phyloP scores from a whole-genome alignment of 1,139 yeast species.

The Pneumocystis murina region DNA sequence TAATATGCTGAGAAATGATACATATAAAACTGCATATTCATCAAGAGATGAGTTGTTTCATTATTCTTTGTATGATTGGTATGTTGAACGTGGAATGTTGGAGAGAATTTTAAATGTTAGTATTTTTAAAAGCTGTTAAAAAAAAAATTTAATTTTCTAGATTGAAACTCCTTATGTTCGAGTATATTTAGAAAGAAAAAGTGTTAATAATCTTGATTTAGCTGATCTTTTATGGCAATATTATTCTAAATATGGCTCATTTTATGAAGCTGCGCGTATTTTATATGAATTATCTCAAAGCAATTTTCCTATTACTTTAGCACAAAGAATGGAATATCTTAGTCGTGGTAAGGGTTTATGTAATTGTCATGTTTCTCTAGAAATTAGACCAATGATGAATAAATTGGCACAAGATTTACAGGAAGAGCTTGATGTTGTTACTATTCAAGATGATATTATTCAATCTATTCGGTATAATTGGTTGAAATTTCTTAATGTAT shows the following conservation, averaged over 20 bases:
- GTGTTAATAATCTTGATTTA: constrained; percentile 50
- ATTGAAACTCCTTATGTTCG: constrained; percentile 57
- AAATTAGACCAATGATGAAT: constrained; percentile 53
- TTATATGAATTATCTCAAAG: constrained; percentile 61
- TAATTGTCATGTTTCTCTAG: constrained; percentile 69
- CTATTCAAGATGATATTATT: constrained; percentile 71
- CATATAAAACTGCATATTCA: constrained; percentile 60
- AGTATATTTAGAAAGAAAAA: constrained; percentile 60
- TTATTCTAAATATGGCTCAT: constrained; percentile 68
- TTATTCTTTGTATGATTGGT: constrained; percentile 86
- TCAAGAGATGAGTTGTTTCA: constrained; percentile 75
- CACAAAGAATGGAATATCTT: constrained; percentile 69
- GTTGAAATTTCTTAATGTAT: neutral
- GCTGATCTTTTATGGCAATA: constrained; percentile 81
- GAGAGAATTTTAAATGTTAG: constrained; percentile 56
- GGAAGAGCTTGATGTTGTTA: constrained; percentile 76
- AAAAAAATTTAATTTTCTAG: constrained; percentile 17
- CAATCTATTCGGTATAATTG: constrained; percentile 28
- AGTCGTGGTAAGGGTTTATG: constrained; percentile 91
- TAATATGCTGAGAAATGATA: constrained; percentile 44
- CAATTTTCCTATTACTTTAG: constrained; percentile 51
- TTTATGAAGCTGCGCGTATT: constrained; percentile 70
- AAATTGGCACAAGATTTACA: constrained; percentile 55
- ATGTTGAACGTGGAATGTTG: constrained; percentile 59
- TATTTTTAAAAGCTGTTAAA: neutral